Conservation (phyloP, 257 asterid species). For the Solanum chaucha region DNA sequence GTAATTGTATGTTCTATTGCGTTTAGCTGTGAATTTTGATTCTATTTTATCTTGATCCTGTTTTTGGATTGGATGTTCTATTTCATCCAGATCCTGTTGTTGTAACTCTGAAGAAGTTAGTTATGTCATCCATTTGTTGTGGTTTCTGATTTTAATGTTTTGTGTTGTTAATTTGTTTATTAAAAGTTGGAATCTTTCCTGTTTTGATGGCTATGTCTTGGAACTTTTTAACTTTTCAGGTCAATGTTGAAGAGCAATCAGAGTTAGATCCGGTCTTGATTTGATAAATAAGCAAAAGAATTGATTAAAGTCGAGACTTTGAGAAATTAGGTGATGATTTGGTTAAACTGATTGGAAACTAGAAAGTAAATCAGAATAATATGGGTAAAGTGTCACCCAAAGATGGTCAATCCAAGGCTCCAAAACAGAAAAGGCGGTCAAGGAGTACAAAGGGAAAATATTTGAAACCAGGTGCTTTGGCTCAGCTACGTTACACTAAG, state of each 20-base stretch:
- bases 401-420: constrained; percentile 35
- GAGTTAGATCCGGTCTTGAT: neutral
- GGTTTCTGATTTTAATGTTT: neutral
- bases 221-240: neutral
- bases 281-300: neutral
- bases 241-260: neutral
- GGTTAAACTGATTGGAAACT: neutral
- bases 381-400: constrained; percentile 36
- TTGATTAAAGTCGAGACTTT: neutral
- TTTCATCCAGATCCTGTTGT: neutral
- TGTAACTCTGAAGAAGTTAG: neutral
- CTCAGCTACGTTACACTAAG: constrained; percentile 69
- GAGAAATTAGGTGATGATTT: neutral
- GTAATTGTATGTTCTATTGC: neutral
- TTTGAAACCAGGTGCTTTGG: constrained; percentile 86
- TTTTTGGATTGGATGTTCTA: neutral
- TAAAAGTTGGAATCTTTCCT: neutral
- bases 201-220: neutral
- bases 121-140: neutral
- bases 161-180: neutral
- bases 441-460: constrained; percentile 44
- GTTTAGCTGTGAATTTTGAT: neutral
- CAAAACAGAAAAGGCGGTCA: constrained; percentile 43
- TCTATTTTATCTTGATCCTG: neutral
- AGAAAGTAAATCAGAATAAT: neutral